Percentiles rank a stretch among this genome's conserved stretches.
These are phyloP conservation scores for Epicoccum nigrum DNA, from an alignment of 2,329 filamentous ascomycete species.

Conservation along the genomic window DNA sequence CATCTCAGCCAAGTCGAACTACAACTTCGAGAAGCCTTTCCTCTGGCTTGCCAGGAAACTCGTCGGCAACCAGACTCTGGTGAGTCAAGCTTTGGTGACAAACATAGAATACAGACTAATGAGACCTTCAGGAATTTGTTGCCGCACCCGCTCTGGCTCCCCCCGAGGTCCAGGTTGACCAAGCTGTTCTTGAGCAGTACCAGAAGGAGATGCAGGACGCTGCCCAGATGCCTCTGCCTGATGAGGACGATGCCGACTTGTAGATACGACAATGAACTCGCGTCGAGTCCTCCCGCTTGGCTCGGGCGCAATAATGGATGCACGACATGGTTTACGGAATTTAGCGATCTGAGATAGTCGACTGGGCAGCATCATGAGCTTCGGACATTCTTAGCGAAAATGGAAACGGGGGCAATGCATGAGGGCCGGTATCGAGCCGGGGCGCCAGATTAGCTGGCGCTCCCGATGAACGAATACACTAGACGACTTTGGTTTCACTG, in stretches of 20 bases:
- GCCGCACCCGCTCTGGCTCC: conserved; percentile 93
- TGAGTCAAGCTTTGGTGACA: conserved; percentile 54
- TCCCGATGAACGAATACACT: conserved; percentile 38
- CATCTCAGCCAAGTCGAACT: conserved; percentile 99
- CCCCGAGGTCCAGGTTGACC: conserved; percentile 88
- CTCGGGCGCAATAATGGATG: conserved; percentile 34
- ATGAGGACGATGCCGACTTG: conserved; percentile 82
- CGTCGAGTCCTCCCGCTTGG: conserved; percentile 25
- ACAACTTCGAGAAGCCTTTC: conserved; percentile 99
- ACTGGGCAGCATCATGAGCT: conserved; percentile 28
- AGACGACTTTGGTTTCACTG: conserved; percentile 25
- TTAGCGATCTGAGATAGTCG: conserved; percentile 29
- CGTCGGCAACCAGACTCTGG: conserved; percentile 86
- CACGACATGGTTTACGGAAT: conserved; percentile 37
- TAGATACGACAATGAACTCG: conserved; percentile 48
- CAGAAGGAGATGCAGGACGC: conserved; percentile 87
- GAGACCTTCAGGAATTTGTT: conserved; percentile 78
- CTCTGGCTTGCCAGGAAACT: conserved; percentile 99
- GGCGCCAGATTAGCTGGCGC: conserved; percentile 44
- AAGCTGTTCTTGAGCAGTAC: conserved; percentile 80
- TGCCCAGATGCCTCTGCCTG: conserved; percentile 82
- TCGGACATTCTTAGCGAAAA: conserved; percentile 39
- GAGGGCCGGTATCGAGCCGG: conserved; percentile 25
- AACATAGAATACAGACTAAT: conserved; percentile 27
- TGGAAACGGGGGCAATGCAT: conserved; percentile 26